These are phyloP conservation scores for Angomonas deanei DNA, from an alignment of 208 protist genomes.

Conservation along the genomic window DNA sequence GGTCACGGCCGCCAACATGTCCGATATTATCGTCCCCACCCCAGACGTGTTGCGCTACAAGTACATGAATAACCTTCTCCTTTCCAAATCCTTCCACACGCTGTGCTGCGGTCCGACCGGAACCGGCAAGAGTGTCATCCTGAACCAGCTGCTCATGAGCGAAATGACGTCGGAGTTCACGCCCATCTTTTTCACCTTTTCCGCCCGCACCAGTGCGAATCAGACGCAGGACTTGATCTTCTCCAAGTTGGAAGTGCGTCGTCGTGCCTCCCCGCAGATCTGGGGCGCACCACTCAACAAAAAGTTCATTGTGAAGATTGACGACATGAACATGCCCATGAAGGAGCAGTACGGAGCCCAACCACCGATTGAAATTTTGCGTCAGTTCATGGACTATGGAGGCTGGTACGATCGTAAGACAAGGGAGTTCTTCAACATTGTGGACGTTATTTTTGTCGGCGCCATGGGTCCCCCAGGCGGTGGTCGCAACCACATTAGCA, in stretches of 20 bases:
- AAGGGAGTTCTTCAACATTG: slow-evolving; percentile 93
- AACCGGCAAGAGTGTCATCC: slow-evolving; percentile 96
- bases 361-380: slow-evolving; percentile 97
- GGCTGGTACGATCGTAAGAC: slow-evolving; percentile 96
- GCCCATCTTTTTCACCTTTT: slow-evolving; percentile 96
- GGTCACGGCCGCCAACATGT: slow-evolving; percentile 87
- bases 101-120: slow-evolving; percentile 97
- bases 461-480: slow-evolving; percentile 97
- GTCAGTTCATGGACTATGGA: slow-evolving; percentile 97
- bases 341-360: slow-evolving; percentile 98
- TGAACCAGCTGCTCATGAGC: slow-evolving; percentile 93
- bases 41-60: slow-evolving; percentile 96
- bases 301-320: slow-evolving; percentile 95
- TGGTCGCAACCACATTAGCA: slow-evolving; percentile 94
- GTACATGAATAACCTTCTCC: slow-evolving; percentile 90
- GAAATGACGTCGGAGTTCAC: slow-evolving; percentile 93
- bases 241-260: slow-evolving; percentile 95
- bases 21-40: slow-evolving; percentile 97
- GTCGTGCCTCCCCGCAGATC: slow-evolving; percentile 91
- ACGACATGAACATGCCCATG: slow-evolving; percentile 99
- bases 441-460: slow-evolving; percentile 91
- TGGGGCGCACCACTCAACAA: slow-evolving; percentile 97
- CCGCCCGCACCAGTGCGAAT: slow-evolving; percentile 96
- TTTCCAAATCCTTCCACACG: slow-evolving; percentile 88
- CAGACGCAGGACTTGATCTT: slow-evolving; percentile 98